phyloP scores from a whole-genome alignment of 1,284 basidiomycete species.

The Cystobasidium slooffiae region DNA sequence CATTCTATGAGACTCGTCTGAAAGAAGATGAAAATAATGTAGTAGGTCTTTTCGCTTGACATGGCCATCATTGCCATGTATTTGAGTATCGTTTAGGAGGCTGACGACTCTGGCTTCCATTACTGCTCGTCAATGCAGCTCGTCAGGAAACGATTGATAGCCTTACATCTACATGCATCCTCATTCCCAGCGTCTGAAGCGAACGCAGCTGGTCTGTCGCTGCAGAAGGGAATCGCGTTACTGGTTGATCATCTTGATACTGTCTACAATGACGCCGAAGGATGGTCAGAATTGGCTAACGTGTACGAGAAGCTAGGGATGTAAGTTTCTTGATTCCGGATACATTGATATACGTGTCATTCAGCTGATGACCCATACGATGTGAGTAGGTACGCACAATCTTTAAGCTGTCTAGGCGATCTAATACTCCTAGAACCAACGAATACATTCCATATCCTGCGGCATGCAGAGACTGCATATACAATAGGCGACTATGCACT shows the following conservation, averaged over 20 bases:
- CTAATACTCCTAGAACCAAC: constrained; percentile 79
- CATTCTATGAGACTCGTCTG: constrained; percentile 72
- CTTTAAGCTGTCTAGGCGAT: constrained; percentile 78
- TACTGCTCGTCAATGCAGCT: constrained; percentile 61
- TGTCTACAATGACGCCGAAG: constrained; percentile 89
- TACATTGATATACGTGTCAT: constrained; percentile 6
- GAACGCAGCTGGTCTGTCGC: constrained; percentile 29
- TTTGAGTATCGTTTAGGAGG: constrained; percentile 5
- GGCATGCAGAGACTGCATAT: constrained; percentile 85
- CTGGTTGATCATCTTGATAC: constrained; percentile 83
- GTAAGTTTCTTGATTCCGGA: constrained; percentile 60
- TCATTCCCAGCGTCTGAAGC: constrained; percentile 56
- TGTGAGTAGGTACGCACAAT: constrained; percentile 63
- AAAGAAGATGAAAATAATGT: constrained; percentile 73
- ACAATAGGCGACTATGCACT: constrained; percentile 71
- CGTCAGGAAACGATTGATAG: constrained; percentile 80
- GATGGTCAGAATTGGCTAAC: constrained; percentile 90
- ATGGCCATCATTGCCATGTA: background rate
- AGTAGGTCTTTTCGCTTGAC: constrained; percentile 62
- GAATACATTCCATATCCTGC: constrained; percentile 79
- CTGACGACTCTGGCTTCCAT: constrained; percentile 27
- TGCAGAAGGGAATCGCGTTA: constrained; percentile 69
- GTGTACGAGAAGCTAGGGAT: constrained; percentile 78
- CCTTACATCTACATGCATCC: constrained; percentile 60
- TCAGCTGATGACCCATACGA: constrained; percentile 47